These are phyloP conservation scores for Phyllosticta citriasiana DNA, from an alignment of 2,329 filamentous ascomycete species.

Conservation along the genomic window DNA sequence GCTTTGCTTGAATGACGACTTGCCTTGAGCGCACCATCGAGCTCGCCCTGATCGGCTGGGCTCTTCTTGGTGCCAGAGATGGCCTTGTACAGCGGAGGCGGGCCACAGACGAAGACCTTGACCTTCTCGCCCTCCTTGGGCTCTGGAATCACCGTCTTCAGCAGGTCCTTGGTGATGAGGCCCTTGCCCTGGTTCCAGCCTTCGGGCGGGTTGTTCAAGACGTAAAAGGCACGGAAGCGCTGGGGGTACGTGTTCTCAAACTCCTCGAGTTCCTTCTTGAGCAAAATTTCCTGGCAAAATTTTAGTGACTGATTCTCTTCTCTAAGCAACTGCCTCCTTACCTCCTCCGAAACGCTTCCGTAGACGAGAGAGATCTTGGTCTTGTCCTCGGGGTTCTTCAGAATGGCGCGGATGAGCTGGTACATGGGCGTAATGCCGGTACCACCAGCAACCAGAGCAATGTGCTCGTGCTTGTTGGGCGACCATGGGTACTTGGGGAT, in stretches of 20 bases:
- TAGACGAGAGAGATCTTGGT: conserved; percentile 95
- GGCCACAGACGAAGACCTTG: conserved; percentile 95
- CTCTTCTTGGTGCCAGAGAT: conserved; percentile 83
- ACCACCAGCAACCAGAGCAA: conserved; percentile 80
- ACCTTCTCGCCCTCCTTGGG: conserved; percentile 76
- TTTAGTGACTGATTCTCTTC: background rate
- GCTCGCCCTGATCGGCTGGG: conserved; percentile 88
- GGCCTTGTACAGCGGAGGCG: conserved; percentile 86
- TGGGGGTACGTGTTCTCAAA: conserved; percentile 94
- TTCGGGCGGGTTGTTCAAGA: conserved; percentile 75
- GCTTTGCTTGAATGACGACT: background rate
- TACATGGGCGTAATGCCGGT: conserved; percentile 98
- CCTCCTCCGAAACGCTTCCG: conserved; percentile 74
- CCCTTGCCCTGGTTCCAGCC: conserved; percentile 70
- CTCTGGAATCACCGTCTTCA: conserved; percentile 91
- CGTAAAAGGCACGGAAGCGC: conserved; percentile 91
- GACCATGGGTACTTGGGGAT: conserved; percentile 88
- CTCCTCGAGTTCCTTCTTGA: conserved; percentile 74
- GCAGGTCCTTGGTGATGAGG: conserved; percentile 76
- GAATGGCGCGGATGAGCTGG: conserved; percentile 83
- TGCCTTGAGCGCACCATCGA: conserved; percentile 62
- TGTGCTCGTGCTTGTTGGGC: conserved; percentile 86
- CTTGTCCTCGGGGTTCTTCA: conserved; percentile 93
- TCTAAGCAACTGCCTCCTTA: background rate
- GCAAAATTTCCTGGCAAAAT: conserved; percentile 57